Base-by-base conservation (phyloP, 306 rosid genomes). In the Quercus rubra region DNA sequence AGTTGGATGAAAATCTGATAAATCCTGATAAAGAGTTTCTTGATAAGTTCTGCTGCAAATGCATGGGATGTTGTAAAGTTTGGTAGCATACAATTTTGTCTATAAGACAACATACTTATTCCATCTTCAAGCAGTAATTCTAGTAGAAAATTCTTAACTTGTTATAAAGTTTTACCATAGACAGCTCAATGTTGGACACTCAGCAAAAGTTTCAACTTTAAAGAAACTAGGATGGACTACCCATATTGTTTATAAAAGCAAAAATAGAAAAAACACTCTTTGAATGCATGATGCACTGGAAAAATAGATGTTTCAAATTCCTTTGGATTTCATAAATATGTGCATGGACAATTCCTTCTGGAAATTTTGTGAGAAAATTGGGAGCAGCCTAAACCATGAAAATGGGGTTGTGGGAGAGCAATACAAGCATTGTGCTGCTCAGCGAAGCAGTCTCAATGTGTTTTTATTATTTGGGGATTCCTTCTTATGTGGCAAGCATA, bases 1-100 rank as follows among this genome's bases (percentile, higher is more conserved):
- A 62, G 55, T 38, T 80, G 33, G 70, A 38, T 79, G 28, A 55
- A 73, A 80, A 71, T 41, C 64, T 69, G 28, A 70, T 19, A 46
- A 62, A 62, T 25, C 30, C 15, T 62, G 38, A 62, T 62, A 27
- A 62, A 27, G 68, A 62, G 38, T 62, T 3, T 27, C 38, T 14
- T 46, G 27, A 4, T 75, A 20, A 38, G 27, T 25, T 61, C 14
- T 71, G 28, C 49, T 70, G 20, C 52, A 35, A 43, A 67, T 52
- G 55, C 14, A 51, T 61, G 46, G 62, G 27, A 70, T 70, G 27
- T 76, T 71, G 6, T 33, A n/a, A 28, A 35, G 73, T 68, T 38
- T 35, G 27, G 49, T 8, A 18, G 49, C 31, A 6, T 71, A 27
- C 33, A 62, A 27, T 59, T 23, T 59, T 8, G 67, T 59, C 67